Evolutionary conservation across 2,329 filamentous ascomycete species (phyloP).

Genomic region (Celoporthe dispersa): DNA sequence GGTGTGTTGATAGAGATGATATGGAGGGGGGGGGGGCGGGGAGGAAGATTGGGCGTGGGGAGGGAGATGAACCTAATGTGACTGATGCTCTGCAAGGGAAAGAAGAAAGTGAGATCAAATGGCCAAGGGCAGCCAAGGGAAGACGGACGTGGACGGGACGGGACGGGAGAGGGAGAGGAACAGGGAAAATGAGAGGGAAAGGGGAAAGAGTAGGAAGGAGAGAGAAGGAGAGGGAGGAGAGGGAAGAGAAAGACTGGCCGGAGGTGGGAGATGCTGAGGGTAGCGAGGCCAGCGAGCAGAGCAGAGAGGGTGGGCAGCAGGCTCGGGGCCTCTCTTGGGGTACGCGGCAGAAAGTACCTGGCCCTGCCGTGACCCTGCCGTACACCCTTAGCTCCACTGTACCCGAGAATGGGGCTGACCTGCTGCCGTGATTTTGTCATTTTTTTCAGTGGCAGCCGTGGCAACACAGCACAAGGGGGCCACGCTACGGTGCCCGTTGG

Average conservation of each 20-base stretch:
- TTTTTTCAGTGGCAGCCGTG: constrained; percentile 19
- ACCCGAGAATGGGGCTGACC: constrained; percentile 2
- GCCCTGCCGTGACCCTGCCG: constrained; percentile 6
- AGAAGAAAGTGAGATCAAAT: not conserved
- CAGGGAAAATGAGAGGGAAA: not conserved
- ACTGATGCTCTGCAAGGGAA: not conserved
- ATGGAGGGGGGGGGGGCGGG: no score
- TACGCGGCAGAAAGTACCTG: constrained; percentile 4
- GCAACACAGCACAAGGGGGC: not conserved
- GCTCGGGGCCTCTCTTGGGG: constrained; percentile 2
- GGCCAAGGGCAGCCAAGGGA: not conserved
- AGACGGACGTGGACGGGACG: not conserved
- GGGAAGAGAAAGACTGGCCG: constrained; percentile 8
- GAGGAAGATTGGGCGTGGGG: no score
- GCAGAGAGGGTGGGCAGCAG: not conserved
- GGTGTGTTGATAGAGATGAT: not conserved
- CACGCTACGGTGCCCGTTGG: constrained; percentile 26
- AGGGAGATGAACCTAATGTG: not conserved
- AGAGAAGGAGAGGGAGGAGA: not conserved
- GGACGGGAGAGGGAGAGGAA: not conserved
- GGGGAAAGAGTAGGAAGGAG: not conserved
- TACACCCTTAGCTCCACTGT: constrained; percentile 4
- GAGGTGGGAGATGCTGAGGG: constrained; percentile 8
- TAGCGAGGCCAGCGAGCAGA: not conserved
- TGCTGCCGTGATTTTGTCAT: not conserved